These are phyloP conservation scores for Buxus sempervirens DNA, from an alignment of 164 flowering plant species.

Conservation along the genomic window DNA sequence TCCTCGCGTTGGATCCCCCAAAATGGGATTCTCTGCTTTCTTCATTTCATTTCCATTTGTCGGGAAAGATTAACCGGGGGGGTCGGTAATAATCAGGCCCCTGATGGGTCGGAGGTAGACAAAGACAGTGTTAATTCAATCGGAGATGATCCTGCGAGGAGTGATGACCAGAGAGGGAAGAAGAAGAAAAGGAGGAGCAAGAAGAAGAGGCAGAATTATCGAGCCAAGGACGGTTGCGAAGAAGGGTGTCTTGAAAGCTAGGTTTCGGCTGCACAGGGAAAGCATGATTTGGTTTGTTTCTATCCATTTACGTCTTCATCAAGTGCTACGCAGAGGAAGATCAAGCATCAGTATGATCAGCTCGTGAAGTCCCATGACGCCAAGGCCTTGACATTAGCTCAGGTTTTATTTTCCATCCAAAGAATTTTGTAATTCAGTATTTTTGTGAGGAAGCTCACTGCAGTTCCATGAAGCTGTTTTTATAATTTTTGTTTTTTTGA, in stretches of 20 bases:
- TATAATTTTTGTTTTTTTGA: no score
- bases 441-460: no score
- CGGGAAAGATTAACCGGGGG: conserved; percentile 2
- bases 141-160: conserved; percentile 18
- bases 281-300: conserved; percentile 42
- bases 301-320: conserved; percentile 70
- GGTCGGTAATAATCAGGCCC: conserved; percentile 8
- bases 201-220: conserved; percentile 38
- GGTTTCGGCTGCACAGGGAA: conserved; percentile 16
- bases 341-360: conserved; percentile 80
- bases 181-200: conserved; percentile 39
- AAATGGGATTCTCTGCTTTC: conserved; percentile 32
- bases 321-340: conserved; percentile 78
- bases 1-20: conserved; percentile 39
- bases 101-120: conserved; percentile 30
- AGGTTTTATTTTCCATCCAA: conserved; percentile 35
- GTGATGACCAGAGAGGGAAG: conserved; percentile 24
- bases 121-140: conserved; percentile 9
- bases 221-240: conserved; percentile 24
- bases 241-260: conserved; percentile 13
- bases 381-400: conserved; percentile 59
- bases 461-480: no score
- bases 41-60: background rate
- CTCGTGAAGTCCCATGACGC: conserved; percentile 62
- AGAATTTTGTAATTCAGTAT: no score